Evolutionary conservation across 2,329 filamentous ascomycete genomes (phyloP), one percentile per base, ranked within the genome.

Genomic region (Trichoderma asperellum): DNA sequence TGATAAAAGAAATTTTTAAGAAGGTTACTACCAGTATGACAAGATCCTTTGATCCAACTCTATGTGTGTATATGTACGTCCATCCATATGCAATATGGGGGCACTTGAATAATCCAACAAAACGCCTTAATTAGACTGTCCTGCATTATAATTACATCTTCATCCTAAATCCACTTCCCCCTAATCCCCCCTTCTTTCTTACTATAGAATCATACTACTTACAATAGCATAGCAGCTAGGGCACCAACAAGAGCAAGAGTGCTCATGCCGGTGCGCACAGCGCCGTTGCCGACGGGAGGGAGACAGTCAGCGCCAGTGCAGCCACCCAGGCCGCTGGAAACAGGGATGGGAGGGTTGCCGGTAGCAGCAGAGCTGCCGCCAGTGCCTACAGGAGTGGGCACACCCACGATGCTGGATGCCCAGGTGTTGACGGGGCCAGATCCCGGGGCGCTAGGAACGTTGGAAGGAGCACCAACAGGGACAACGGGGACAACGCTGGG

Each of bases 211-310:
- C 21, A 59, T 8, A 34, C 34, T 14, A 32, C 18, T 55, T 68
- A 68, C 56, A 68, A 37, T 57, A 68, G 65, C 71, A 76, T 57
- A 58, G 70, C 72, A 14, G 62, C 68, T 35, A 72, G 58, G 53
- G 66, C 72, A 52, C 71, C 71, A 56, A 74, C 61, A 29, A 73
- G 66, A 37, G 70, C 72, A 63, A 74, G 34, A 43, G 70, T 64
- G 70, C 73, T 73, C 68, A 72, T 59, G 60, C 74, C 67, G 40
- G 71, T 53, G 67, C 72, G 72, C 60, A 66, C 70, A 24, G 72
- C 73, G 64, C 73, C 70, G 68, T 62, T 71, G 68, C 71, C 68
- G 52, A 68, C 69, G 60, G 61, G 63, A 34, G 63, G 55, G 14
- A 67, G 29, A 52, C 63, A 67, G 40, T 67, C 53, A 47, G 68